Evolutionary conservation across 345 rosid species (phyloP), one percentile per base, ranked within the genome.

Genomic region (Anastatica hierochuntica): DNA sequence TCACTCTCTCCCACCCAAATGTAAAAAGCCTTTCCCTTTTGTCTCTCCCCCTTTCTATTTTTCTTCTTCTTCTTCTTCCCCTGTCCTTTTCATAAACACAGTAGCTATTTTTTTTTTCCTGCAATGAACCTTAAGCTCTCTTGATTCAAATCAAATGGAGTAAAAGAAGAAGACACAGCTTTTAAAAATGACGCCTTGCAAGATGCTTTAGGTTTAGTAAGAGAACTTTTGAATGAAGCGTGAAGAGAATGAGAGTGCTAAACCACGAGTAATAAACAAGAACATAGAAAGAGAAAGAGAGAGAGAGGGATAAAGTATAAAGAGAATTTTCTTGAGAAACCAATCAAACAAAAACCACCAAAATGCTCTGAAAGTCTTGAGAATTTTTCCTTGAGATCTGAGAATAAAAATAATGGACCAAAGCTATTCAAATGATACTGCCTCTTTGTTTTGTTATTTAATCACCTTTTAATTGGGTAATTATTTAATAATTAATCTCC

Each of bases 341-440:
- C 69, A 68, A 72, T 61, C 60, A 54, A 34, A 66, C 67, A 50
- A 57, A n/a, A 60, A 23, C 53, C 53, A 62, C 58, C 49, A 66
- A 64, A 53, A 51, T 60, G 45, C 51, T 63, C 71, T 64, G 74
- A 72, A 82, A 76, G 77, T 77, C 78, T 73, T 80, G 80, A 82
- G 9, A 79, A 58, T 0, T 14, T 67, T 44, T 76, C 79, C 86
- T 84, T 69, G 96, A 87, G 98, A 90, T 90, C 94, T 84, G 94
- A 55, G 74, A 79, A 74, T 24, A 24, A 24, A 59, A 35, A 19
- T 27, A 57, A 46, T 47, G 42, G 43, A 23, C 51, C 43, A 43
- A 58, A 24, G 64, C 59, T n/a, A n/a, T n/a, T n/a, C n/a, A n/a
- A n/a, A n/a, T 43, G 5, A 5, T 29, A 5, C 33, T 29, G 1